Evolutionary conservation across 106 monocot genomes (phyloP).

Genomic region (Dactylorhiza incarnata): DNA sequence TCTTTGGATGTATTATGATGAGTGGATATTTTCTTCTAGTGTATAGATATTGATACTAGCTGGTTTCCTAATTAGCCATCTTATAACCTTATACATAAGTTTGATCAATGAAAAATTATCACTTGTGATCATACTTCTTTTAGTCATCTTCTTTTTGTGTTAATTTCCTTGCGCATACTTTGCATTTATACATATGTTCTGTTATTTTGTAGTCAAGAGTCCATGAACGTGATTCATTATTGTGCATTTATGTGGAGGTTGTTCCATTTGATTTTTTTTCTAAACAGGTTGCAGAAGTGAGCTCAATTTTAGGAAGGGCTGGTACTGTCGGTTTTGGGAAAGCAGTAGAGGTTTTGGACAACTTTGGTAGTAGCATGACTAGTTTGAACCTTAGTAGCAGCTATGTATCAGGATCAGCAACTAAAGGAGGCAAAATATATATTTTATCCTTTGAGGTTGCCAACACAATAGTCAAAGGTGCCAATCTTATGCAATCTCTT

Average conservation of each 20-base stretch:
- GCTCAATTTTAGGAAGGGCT: slow-evolving; percentile 76
- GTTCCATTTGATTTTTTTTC: background rate
- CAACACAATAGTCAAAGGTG: slow-evolving; percentile 84
- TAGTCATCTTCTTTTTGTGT: background rate
- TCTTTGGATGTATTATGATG: no score
- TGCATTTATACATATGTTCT: background rate
- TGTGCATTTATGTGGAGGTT: slow-evolving; percentile 1
- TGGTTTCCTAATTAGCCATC: no score
- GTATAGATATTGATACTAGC: no score
- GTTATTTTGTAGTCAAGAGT: background rate
- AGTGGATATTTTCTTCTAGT: no score
- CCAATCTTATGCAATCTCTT: slow-evolving; percentile 82
- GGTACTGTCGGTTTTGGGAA: slow-evolving; percentile 78
- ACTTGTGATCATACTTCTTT: no score
- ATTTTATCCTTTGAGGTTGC: slow-evolving; percentile 96
- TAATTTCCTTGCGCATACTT: background rate
- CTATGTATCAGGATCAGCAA: slow-evolving; percentile 56
- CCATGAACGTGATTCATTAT: background rate
- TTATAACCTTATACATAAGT: no score
- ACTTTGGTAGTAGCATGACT: slow-evolving; percentile 91
- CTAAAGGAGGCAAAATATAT: slow-evolving; percentile 66
- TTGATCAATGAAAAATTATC: no score
- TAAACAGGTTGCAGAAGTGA: slow-evolving; percentile 73
- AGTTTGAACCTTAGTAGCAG: slow-evolving; percentile 58
- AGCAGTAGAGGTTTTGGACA: slow-evolving; percentile 92